Evolutionary conservation across 202 grass and related monocot genomes (phyloP), one percentile per base, ranked within the genome.

Genomic region (Eragrostis tef): DNA sequence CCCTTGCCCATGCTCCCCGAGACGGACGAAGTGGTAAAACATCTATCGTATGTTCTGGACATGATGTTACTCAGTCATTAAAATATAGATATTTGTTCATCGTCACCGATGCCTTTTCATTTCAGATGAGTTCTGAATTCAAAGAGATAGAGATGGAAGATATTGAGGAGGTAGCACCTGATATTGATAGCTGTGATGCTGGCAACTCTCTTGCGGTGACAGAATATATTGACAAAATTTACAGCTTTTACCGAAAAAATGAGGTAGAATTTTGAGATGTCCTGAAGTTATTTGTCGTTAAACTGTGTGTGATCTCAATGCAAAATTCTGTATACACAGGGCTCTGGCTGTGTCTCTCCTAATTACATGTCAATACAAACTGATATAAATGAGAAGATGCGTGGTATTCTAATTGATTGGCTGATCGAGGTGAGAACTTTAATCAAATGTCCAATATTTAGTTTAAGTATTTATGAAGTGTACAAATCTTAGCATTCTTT

Each of bases 311-410:
- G 56, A 66, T 77, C 85, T 76, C 9, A 77, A 42, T 61, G 13
- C 19, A 17, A 70, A 78, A 80, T 47, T 64, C 27, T 13, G 1
- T 77, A 6, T 75, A 44, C 67, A 72, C 61, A 98, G 95, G 90
- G 75, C 64, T n/a, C 64, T 71, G 88, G 95, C 57, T 94, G 92
- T 83, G 92, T 94, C 36, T 76, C 78, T 49, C 88, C 90, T 45
- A 87, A 52, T 50, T 98, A 98, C 76, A 98, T 98, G 92, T 79
- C 77, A 62, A 86, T 42, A 43, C 90, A 98, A 81, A 84, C 71
- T 19, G 95, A 98, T 26, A 91, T 98, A 45, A 94, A 98, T 36
- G 95, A 93, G 79, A 98, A 89, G 76, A 94, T 98, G 95, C 86
- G 95, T 29, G 92, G 87, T 16, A 93, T 94, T 75, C 79, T 98